Evolutionary conservation across 1,284 basidiomycete species (phyloP), one percentile per base, ranked within the genome.

Genomic region (Rhodotorula sp.): DNA sequence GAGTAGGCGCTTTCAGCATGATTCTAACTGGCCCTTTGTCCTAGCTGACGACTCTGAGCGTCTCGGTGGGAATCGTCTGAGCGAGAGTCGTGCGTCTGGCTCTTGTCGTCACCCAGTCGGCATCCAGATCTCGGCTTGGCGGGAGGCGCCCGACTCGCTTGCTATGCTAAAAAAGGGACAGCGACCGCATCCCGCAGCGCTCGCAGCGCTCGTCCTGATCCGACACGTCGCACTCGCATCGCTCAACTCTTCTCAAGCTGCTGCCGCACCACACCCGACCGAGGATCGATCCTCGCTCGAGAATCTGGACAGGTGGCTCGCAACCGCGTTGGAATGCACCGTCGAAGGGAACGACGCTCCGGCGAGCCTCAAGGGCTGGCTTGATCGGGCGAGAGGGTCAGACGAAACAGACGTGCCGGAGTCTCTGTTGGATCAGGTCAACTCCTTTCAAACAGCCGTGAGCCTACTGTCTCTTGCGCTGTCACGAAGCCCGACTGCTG

Each of bases 141-240:
- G 37, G 37, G 37, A 42, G 10, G 37, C 37, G 12, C 37, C 37
- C 37, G 37, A 42, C 37, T 42, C 37, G 37, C 37, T 42, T 12
- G 12, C 37, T 42, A 46, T 24, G 26, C 10, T 45, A 29, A 45
- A 59, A 56, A 42, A 46, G n/a, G 12, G 17, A n/a, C 37, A 46
- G 26, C 49, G 59, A 29, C 26, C 26, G 6, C 20, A 29, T 7
- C n/a, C 46, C 4, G 42, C 56, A 0, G 45, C 60, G 4, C 7
- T 72, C 45, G 58, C 71, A 0, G 53, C 53, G 14, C 26, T 74
- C 15, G 12, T 51, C 49, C 59, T 72, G 56, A 45, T 74, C 53
- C 29, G 33, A 4, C 54, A 62, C 54, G 26, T 69, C 45, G 56
- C 65, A 24, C 15, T 45, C 37, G n/a, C 49, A 0, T 55, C 56